Evolutionary conservation across 129 eudicot species (phyloP).

Genomic region (Flaveria ramosissima): DNA sequence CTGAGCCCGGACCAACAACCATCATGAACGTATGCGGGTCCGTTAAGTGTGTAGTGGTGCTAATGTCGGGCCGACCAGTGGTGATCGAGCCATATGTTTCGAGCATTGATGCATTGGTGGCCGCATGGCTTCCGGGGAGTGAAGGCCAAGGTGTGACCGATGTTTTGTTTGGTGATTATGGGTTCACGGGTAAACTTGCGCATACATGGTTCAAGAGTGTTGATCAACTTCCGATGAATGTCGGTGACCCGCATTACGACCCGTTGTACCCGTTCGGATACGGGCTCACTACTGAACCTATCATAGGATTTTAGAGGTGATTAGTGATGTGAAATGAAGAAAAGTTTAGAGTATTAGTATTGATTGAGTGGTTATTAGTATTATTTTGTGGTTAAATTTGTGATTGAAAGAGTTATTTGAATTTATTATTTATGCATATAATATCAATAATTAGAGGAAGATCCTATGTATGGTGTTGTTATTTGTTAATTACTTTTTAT

Average conservation of each 20-base stretch:
- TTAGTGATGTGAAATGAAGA: background rate
- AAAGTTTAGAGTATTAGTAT: background rate
- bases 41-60: conserved; percentile 63
- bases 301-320: background rate
- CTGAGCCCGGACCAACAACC: conserved; percentile 53
- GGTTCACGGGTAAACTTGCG: conserved; percentile 35
- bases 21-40: conserved; percentile 58
- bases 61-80: conserved; percentile 66
- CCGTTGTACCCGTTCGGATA: conserved; percentile 38
- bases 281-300: conserved; percentile 30
- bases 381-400: background rate
- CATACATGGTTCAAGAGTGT: conserved; percentile 38
- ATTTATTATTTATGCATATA: background rate
- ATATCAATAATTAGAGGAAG: no score
- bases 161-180: conserved; percentile 40
- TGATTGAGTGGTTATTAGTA: background rate
- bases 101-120: conserved; percentile 59
- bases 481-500: no score
- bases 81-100: conserved; percentile 60
- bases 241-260: conserved; percentile 36
- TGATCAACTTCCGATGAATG: conserved; percentile 38
- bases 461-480: no score
- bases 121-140: conserved; percentile 80
- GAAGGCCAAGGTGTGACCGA: conserved; percentile 77
- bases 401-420: background rate